A percentile compares a stretch with the other conserved stretches of the same genome.
phyloP scores from a whole-genome alignment of 2,329 filamentous ascomycete genomes.

The Macrophomina phaseolina region DNA sequence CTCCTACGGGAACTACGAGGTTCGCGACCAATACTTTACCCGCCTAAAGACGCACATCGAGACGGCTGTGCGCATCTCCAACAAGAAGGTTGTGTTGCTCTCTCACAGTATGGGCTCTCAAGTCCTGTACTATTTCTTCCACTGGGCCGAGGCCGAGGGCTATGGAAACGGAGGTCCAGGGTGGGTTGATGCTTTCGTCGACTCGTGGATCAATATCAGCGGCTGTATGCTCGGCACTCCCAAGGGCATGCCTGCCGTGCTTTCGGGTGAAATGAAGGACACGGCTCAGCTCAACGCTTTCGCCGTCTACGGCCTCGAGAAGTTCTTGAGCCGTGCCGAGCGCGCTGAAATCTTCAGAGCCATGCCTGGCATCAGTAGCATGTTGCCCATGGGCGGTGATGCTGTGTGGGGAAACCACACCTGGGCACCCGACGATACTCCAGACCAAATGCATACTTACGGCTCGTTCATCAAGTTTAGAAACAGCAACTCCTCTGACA shows the following conservation, averaged over 20 bases:
- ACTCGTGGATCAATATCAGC: slow-evolving; percentile 97
- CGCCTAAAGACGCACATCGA: slow-evolving; percentile 90
- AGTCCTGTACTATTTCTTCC: slow-evolving; percentile 84
- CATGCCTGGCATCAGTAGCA: slow-evolving; percentile 95
- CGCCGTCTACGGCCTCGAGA: slow-evolving; percentile 95
- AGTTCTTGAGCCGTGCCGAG: slow-evolving; percentile 89
- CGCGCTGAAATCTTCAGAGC: slow-evolving; percentile 92
- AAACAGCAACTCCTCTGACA: slow-evolving; percentile 58
- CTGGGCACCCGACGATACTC: slow-evolving; percentile 85
- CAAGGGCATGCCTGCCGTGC: slow-evolving; percentile 86
- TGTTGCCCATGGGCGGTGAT: slow-evolving; percentile 93
- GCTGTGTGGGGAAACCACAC: slow-evolving; percentile 91
- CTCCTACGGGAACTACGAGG: slow-evolving; percentile 86
- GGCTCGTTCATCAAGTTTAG: slow-evolving; percentile 88
- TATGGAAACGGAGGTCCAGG: slow-evolving; percentile 78
- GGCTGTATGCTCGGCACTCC: slow-evolving; percentile 96
- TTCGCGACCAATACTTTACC: slow-evolving; percentile 91
- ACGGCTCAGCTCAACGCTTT: slow-evolving; percentile 96
- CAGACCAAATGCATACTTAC: slow-evolving; percentile 73
- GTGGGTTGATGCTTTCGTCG: slow-evolving; percentile 90
- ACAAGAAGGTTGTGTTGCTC: slow-evolving; percentile 81
- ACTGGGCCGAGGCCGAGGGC: slow-evolving; percentile 80
- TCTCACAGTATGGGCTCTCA: slow-evolving; percentile 99
- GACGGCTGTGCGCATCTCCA: slow-evolving; percentile 72
- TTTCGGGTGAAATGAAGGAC: slow-evolving; percentile 98